Conservation (phyloP, 345 rosid genomes). For the Citrus australasica region DNA sequence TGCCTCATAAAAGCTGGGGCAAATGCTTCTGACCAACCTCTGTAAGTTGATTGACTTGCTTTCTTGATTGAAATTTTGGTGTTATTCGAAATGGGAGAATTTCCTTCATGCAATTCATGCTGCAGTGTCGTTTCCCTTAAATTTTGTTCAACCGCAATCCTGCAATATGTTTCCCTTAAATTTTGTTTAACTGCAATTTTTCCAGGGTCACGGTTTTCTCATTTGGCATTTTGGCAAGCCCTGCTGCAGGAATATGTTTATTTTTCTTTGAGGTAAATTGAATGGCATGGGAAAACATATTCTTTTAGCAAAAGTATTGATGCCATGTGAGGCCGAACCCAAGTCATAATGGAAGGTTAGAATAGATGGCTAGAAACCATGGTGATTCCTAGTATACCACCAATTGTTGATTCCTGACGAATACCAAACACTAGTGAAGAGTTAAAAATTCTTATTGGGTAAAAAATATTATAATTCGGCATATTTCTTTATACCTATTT, state of each 20-base stretch:
- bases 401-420: neutral
- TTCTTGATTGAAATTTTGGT: neutral
- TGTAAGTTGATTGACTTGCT: constrained; percentile 47
- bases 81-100: neutral
- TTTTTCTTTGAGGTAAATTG: constrained; percentile 65
- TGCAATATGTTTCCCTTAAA: neutral
- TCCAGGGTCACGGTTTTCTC: constrained; percentile 72
- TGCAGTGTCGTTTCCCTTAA: neutral
- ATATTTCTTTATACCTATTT: neutral
- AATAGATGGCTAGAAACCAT: neutral
- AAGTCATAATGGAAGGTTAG: neutral
- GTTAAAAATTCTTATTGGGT: neutral
- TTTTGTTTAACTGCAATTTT: constrained; percentile 15
- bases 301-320: neutral
- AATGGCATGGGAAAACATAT: neutral
- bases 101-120: neutral
- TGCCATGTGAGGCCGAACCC: neutral
- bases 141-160: constrained; percentile 7
- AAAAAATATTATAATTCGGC: neutral
- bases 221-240: constrained; percentile 71
- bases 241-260: constrained; percentile 69
- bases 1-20: constrained; percentile 81
- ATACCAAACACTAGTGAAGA: neutral
- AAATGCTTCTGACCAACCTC: constrained; percentile 79
- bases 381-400: neutral